Evolutionary conservation across 306 rosid genomes (phyloP).

Genomic region (Sophora flavescens): DNA sequence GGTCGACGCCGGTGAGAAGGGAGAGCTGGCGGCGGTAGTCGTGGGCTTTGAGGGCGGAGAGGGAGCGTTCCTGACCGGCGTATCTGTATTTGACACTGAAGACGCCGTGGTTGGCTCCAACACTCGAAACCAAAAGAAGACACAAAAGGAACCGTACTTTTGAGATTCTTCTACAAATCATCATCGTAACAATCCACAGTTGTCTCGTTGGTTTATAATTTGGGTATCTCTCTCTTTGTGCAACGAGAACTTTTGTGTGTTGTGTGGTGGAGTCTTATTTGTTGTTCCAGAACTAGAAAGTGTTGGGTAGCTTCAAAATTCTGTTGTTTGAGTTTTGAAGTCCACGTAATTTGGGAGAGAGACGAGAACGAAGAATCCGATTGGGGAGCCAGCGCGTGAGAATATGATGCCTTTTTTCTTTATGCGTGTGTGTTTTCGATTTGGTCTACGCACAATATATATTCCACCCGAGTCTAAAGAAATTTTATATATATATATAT

Average conservation of each 20-base stretch:
- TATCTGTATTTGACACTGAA: constrained; percentile 84
- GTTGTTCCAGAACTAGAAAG: no score
- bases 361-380: background rate
- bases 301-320: background rate
- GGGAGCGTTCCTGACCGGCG: constrained; percentile 76
- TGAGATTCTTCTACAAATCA: background rate
- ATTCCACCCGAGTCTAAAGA: no score
- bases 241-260: background rate
- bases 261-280: background rate
- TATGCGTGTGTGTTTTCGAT: no score
- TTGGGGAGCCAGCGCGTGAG: background rate
- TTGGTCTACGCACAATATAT: no score
- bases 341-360: constrained; percentile 4
- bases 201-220: background rate
- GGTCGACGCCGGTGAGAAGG: constrained; percentile 88
- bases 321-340: background rate
- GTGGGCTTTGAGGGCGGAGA: constrained; percentile 79
- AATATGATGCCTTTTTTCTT: no score
- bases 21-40: constrained; percentile 85
- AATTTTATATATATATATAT: no score
- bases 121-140: constrained; percentile 40
- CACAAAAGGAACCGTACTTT: background rate
- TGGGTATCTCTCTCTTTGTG: background rate
- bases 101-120: constrained; percentile 63
- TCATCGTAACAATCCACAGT: background rate